Base-by-base conservation (phyloP, 1,284 basidiomycete genomes). In the Inonotus hispidus region DNA sequence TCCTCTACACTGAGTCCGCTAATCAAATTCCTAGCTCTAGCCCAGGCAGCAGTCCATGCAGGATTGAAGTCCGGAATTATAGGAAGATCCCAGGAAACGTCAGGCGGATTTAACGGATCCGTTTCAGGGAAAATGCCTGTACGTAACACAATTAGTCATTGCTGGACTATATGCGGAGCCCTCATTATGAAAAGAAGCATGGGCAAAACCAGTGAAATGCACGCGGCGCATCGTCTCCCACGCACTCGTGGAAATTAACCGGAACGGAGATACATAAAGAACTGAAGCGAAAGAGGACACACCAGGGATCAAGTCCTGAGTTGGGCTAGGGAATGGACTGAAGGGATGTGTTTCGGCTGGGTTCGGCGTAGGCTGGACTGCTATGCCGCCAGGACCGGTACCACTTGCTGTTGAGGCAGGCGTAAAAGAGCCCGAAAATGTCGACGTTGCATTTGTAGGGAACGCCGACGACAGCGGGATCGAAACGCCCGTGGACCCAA, bases 41-140 rank as follows among this genome's bases (percentile, higher is more conserved):
- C 69, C 64, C 77, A 77, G 19, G 82, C 82, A 10, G 68, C 67
- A 14, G 73, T 71, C 82, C 82, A 83, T 27, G 80, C 80, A 23
- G 76, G 74, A 13, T 72, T 72, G 67, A 81, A 82, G 66, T 82
- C 76, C 0, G 80, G 80, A 49, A 82, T 65, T 16, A 77, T 62
- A 21, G 69, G 66, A 27, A 74, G 73, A 65, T 72, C 74, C 10
- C 54, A 61, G 13, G 56, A 56, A 49, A 79, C 76, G 1, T 72
- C 66, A 0, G 80, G 80, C 13, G 81, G 81, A 35, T 69, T 66
- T 11, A 66, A 69, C 5, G 81, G 81, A 64, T 80, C 75, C n/a
- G 75, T 75, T 16, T 72, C 68, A 23, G 75, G 75, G 62, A 74
- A 79, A 2, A 76, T 71, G 19, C 73, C 74, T 63, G 29, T 13